phyloP scores from a whole-genome alignment of 306 rosid species.

The Gillenia trifoliata region DNA sequence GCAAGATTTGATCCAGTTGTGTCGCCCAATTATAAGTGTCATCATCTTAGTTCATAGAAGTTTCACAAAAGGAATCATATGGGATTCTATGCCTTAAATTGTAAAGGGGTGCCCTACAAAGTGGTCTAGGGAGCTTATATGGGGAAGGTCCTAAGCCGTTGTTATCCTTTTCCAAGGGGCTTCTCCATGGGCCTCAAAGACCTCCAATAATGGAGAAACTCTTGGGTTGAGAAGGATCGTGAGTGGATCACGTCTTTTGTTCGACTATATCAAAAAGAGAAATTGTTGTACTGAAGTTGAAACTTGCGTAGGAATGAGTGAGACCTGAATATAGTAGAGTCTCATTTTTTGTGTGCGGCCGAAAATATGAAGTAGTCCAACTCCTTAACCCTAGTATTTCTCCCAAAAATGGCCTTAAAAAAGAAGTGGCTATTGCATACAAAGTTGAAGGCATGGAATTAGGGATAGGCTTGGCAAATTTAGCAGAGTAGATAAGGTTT shows the following conservation, averaged over 20 bases:
- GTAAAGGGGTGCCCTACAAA: not conserved
- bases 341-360: no score
- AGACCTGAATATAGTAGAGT: no score
- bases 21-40: not conserved
- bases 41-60: not conserved
- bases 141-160: not conserved
- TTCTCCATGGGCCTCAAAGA: not conserved
- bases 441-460: not conserved
- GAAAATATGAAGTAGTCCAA: no score
- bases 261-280: not conserved
- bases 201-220: not conserved
- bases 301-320: no score
- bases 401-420: not conserved
- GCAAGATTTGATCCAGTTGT: constrained; percentile 3
- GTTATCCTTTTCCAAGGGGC: not conserved
- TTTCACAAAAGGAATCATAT: not conserved
- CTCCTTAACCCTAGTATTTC: not conserved
- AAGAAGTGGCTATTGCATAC: not conserved
- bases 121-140: not conserved
- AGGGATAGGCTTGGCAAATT: constrained; percentile 1
- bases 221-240: not conserved
- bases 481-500: constrained; percentile 4
- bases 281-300: not conserved
- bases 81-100: not conserved
- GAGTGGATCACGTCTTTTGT: not conserved